Percentiles rank a stretch among this genome's conserved stretches.
Evolutionary conservation across 306 rosid genomes (phyloP).

Genomic region (Vigna angularis): DNA sequence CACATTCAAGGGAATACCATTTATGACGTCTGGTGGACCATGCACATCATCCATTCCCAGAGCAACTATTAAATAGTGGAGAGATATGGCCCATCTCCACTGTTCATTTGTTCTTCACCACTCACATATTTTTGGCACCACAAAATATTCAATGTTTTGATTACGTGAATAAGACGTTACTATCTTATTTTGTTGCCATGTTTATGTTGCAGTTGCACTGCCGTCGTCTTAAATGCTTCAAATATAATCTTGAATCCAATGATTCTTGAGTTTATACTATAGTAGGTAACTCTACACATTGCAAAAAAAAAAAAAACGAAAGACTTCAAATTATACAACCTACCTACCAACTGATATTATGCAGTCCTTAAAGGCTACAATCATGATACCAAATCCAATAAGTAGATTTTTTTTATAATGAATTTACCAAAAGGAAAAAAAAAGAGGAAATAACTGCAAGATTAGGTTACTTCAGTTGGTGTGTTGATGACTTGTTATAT

Average conservation of each 20-base stretch:
- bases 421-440: no score
- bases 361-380: slow-evolving; percentile 2
- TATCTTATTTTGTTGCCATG: neutral
- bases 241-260: slow-evolving; percentile 24
- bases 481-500: no score
- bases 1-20: slow-evolving; percentile 88
- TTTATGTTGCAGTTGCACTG: slow-evolving; percentile 31
- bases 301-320: neutral
- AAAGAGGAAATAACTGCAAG: no score
- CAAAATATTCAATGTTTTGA: slow-evolving; percentile 36
- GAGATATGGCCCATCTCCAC: slow-evolving; percentile 31
- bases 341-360: neutral
- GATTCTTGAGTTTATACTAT: neutral
- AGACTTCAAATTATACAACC: neutral
- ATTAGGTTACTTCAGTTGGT: no score
- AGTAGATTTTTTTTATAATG: neutral
- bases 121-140: slow-evolving; percentile 36
- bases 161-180: slow-evolving; percentile 33
- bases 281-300: neutral
- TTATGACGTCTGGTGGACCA: slow-evolving; percentile 92
- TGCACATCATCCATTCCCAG: slow-evolving; percentile 77
- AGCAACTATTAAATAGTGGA: slow-evolving; percentile 69
- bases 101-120: slow-evolving; percentile 45
- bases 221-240: slow-evolving; percentile 40
- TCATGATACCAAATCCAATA: slow-evolving; percentile 26